These are phyloP conservation scores for Cryptococcus neoformans DNA, from an alignment of 1,284 basidiomycete species.

Conservation along the genomic window DNA sequence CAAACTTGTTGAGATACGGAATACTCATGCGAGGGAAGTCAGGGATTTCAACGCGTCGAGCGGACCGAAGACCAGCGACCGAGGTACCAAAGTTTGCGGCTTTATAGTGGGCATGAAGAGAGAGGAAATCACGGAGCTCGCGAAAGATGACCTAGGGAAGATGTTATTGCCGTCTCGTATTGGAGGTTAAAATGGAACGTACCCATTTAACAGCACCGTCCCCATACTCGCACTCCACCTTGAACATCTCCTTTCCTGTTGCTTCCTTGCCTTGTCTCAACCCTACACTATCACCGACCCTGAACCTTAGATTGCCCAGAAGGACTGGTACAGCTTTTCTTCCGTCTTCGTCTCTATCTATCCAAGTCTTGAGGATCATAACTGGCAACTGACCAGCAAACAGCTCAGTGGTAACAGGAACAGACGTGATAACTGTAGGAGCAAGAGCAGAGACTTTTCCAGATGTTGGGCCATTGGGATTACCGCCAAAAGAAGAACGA, in stretches of 20 bases:
- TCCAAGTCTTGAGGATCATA: slow-evolving; percentile 80
- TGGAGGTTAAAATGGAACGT: slow-evolving; percentile 8
- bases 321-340: slow-evolving; percentile 80
- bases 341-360: slow-evolving; percentile 87
- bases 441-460: slow-evolving; percentile 31
- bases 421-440: slow-evolving; percentile 44
- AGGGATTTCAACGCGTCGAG: slow-evolving; percentile 70
- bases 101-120: slow-evolving; percentile 86
- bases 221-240: slow-evolving; percentile 79
- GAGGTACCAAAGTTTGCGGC: slow-evolving; percentile 66
- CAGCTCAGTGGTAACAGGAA: slow-evolving; percentile 82
- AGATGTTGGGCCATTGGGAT: slow-evolving; percentile 10
- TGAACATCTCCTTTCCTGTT: slow-evolving; percentile 48
- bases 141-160: slow-evolving; percentile 73
- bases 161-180: not conserved
- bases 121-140: slow-evolving; percentile 87
- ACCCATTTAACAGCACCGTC: slow-evolving; percentile 90
- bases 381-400: slow-evolving; percentile 76
- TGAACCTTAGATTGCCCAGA: slow-evolving; percentile 54
- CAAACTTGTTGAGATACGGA: not conserved
- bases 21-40: slow-evolving; percentile 81
- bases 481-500: not conserved
- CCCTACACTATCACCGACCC: slow-evolving; percentile 46
- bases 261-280: slow-evolving; percentile 24
- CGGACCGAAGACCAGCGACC: slow-evolving; percentile 53